These are phyloP conservation scores for Neocatenulostroma microsporum DNA, from an alignment of 2,329 filamentous ascomycete species.

Conservation along the genomic window DNA sequence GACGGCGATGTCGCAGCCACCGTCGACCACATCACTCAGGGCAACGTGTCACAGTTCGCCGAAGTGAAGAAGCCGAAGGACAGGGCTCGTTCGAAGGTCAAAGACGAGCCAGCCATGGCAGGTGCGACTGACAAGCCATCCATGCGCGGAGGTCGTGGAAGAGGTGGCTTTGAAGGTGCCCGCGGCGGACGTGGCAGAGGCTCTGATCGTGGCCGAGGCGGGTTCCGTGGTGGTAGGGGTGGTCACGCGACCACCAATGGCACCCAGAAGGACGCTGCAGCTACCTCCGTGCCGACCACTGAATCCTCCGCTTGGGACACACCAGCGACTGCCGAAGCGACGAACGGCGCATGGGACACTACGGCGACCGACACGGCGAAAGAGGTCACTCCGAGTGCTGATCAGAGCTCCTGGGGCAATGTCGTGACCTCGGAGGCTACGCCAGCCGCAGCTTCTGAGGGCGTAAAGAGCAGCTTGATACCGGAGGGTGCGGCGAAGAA, in stretches of 20 bases:
- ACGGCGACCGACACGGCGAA: conserved; percentile 10
- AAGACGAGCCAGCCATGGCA: conserved; percentile 50
- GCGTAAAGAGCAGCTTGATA: conserved; percentile 27
- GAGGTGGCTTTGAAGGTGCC: conserved; percentile 42
- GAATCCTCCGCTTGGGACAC: conserved; percentile 59
- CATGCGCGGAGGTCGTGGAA: conserved; percentile 31
- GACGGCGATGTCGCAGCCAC: conserved; percentile 65
- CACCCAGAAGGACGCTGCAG: conserved; percentile 50
- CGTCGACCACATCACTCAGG: conserved; percentile 72
- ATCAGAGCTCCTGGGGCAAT: conserved; percentile 39
- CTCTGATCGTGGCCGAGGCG: conserved; percentile 49
- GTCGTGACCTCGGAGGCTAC: conserved; percentile 22
- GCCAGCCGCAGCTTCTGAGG: conserved; percentile 27
- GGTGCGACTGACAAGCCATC: conserved; percentile 44
- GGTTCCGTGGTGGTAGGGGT: conserved; percentile 53
- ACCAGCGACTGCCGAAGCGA: conserved; percentile 29
- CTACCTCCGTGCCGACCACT: conserved; percentile 55
- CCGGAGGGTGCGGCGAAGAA: conserved; percentile 38
- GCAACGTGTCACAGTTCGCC: conserved; percentile 73
- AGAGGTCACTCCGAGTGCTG: conserved; percentile 15
- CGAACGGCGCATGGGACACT: conserved; percentile 20
- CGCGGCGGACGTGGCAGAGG: conserved; percentile 57
- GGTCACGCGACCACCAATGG: conserved; percentile 54
- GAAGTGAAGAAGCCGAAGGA: conserved; percentile 78
- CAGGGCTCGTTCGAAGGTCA: conserved; percentile 62